Percentiles rank a stretch among this genome's conserved stretches.
These are phyloP conservation scores for Epichloe aotearoae DNA, from an alignment of 2,329 filamentous ascomycete species.

Conservation along the genomic window DNA sequence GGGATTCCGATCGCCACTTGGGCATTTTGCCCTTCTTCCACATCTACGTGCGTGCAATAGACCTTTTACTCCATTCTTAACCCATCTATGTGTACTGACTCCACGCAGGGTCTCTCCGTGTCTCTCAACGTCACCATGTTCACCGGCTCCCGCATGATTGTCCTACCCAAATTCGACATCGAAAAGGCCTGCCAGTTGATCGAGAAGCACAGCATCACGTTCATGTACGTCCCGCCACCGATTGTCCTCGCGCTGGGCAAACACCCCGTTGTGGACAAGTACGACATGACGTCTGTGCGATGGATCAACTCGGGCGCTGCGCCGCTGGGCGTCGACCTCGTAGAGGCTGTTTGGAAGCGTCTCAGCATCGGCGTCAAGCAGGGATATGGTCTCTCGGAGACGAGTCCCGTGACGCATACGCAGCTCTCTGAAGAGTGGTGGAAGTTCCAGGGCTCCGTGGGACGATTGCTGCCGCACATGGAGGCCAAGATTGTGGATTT, in stretches of 20 bases:
- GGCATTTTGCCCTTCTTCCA: constrained; percentile 84
- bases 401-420: constrained; percentile 63
- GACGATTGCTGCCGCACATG: constrained; percentile 65
- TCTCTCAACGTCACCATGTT: constrained; percentile 18
- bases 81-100: not conserved
- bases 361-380: constrained; percentile 77
- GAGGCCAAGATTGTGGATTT: constrained; percentile 67
- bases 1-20: constrained; percentile 57
- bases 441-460: constrained; percentile 63
- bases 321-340: constrained; percentile 68
- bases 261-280: constrained; percentile 62
- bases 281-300: constrained; percentile 64
- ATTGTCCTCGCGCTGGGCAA: constrained; percentile 72
- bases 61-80: too few relatives aligned
- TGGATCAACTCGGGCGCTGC: constrained; percentile 85
- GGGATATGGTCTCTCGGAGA: constrained; percentile 84
- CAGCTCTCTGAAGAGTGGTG: constrained; percentile 67
- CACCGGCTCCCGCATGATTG: constrained; percentile 60
- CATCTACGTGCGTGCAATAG: constrained; percentile 53
- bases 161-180: constrained; percentile 65
- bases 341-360: constrained; percentile 60
- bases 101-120: constrained; percentile 18
- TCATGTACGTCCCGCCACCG: constrained; percentile 71
- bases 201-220: constrained; percentile 62
- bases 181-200: constrained; percentile 65